phyloP scores from a whole-genome alignment of 1,139 yeast genomes.

The Yamadazyma friedrichii region DNA sequence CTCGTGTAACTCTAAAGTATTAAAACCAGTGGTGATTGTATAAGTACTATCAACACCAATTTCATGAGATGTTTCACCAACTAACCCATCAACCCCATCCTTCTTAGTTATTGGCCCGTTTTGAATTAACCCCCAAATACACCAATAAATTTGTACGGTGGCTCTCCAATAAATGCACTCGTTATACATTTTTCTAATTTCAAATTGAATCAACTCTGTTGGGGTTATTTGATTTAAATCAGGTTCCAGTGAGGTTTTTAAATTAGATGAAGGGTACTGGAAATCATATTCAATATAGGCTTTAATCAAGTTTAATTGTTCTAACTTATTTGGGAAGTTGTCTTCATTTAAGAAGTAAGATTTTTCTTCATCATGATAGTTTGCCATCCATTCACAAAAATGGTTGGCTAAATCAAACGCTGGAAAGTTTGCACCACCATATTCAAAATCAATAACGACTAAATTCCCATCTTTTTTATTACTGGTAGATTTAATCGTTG shows the following conservation, averaged over 20 bases:
- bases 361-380: slow-evolving; percentile 67
- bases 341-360: slow-evolving; percentile 59
- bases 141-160: slow-evolving; percentile 78
- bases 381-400: slow-evolving; percentile 93
- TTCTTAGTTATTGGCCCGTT: slow-evolving; percentile 43
- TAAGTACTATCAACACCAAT: slow-evolving; percentile 40
- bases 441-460: slow-evolving; percentile 95
- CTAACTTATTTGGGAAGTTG: slow-evolving; percentile 63
- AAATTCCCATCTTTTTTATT: slow-evolving; percentile 61
- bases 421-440: slow-evolving; percentile 89
- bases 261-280: slow-evolving; percentile 36
- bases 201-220: slow-evolving; percentile 41
- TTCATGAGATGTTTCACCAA: slow-evolving; percentile 20
- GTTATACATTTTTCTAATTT: slow-evolving; percentile 58
- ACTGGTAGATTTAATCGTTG: slow-evolving; percentile 26
- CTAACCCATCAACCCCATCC: slow-evolving; percentile 11
- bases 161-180: slow-evolving; percentile 80
- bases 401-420: slow-evolving; percentile 92
- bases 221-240: slow-evolving; percentile 21
- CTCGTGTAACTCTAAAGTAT: slow-evolving; percentile 26
- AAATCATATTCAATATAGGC: slow-evolving; percentile 65
- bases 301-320: slow-evolving; percentile 68
- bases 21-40: slow-evolving; percentile 37
- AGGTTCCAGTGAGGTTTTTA: slow-evolving; percentile 15
- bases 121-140: slow-evolving; percentile 89